Evolutionary conservation across 257 asterid genomes (phyloP).

Genomic region (Solanum sejunctum): DNA sequence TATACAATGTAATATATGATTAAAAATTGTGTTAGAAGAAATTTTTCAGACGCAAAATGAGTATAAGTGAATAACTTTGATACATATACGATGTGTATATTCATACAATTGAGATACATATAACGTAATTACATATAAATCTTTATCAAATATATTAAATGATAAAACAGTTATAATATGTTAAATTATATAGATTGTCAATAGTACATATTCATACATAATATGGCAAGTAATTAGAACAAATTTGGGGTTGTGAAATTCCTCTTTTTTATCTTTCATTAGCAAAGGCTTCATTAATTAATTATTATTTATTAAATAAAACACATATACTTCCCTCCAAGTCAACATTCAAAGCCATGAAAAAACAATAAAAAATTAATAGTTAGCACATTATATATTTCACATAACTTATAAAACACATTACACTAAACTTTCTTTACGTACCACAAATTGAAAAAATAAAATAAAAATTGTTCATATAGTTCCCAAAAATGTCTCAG

Average conservation of each 20-base stretch:
- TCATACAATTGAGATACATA: too few relatives aligned
- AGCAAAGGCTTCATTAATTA: neutral
- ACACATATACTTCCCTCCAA: neutral
- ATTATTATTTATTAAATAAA: neutral
- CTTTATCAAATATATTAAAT: neutral
- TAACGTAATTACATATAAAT: neutral
- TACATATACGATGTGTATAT: too few relatives aligned
- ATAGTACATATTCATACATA: too few relatives aligned
- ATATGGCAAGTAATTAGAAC: neutral
- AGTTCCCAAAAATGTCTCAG: neutral
- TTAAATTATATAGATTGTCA: neutral
- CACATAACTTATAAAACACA: neutral
- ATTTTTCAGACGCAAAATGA: too few relatives aligned
- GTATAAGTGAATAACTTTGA: too few relatives aligned
- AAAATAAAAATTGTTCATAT: neutral
- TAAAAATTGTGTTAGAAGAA: too few relatives aligned
- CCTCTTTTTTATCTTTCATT: neutral
- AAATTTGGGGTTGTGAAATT: neutral
- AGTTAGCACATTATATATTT: neutral
- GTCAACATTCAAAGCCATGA: conserved; percentile 7
- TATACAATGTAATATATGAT: too few relatives aligned
- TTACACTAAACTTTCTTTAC: neutral
- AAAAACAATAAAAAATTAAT: neutral
- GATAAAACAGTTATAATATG: neutral
- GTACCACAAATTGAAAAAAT: neutral